These are phyloP conservation scores for Tephrocybe rancida DNA, from an alignment of 768 basidiomycete species.

Conservation along the genomic window DNA sequence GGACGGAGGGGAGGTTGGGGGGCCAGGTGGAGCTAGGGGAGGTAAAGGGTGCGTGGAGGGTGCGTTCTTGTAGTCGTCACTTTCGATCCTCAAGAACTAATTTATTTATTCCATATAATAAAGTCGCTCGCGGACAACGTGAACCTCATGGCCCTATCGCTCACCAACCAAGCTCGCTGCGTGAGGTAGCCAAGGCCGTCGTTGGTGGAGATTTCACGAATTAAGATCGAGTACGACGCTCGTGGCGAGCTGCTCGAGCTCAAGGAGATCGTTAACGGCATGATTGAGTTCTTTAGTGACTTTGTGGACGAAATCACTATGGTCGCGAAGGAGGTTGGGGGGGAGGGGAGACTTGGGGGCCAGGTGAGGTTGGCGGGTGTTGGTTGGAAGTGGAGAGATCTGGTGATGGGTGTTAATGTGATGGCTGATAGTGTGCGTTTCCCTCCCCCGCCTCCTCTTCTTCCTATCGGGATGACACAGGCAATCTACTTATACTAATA, in stretches of 20 bases:
- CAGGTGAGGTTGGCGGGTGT: conserved; percentile 94
- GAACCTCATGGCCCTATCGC: conserved; percentile 87
- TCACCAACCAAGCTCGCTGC: conserved; percentile 87
- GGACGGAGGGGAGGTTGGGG: conserved; percentile 90
- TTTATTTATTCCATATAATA: too few species aligned
- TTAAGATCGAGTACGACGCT: conserved; percentile 90
- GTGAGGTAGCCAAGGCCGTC: conserved; percentile 94
- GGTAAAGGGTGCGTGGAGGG: conserved; percentile 95
- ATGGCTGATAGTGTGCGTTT: conserved; percentile 90
- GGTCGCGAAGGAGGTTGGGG: conserved; percentile 96
- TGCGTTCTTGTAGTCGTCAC: too few species aligned
- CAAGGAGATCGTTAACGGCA: conserved; percentile 93
- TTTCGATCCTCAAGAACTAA: neutral
- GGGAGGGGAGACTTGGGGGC: conserved; percentile 92
- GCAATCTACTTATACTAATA: conserved; percentile 33
- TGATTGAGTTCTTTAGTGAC: conserved; percentile 86
- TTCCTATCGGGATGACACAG: neutral
- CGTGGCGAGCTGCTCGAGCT: conserved; percentile 90
- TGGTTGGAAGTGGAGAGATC: conserved; percentile 95
- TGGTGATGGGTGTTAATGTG: conserved; percentile 94
- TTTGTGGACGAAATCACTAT: conserved; percentile 82
- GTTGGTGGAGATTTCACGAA: conserved; percentile 91
- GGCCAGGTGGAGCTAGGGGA: conserved; percentile 92
- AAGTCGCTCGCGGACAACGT: conserved; percentile 78
- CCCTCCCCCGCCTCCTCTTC: conserved; percentile 29